Percentiles rank a stretch among this genome's conserved stretches.
These are phyloP conservation scores for Plectosphaerella plurivora DNA, from an alignment of 2,329 filamentous ascomycete genomes.

Conservation along the genomic window DNA sequence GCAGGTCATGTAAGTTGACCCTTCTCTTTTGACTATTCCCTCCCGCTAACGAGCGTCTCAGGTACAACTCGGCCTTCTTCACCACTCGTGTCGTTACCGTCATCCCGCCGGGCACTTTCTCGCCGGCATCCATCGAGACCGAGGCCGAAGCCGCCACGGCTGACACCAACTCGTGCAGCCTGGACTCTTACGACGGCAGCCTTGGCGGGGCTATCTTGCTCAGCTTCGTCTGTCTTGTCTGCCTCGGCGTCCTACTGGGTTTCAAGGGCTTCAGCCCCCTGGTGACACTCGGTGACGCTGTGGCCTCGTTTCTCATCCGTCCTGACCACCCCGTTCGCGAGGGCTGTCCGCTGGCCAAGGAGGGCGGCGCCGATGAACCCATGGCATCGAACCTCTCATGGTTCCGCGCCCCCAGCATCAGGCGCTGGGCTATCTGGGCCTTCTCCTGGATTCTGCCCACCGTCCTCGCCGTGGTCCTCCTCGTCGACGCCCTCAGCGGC, in stretches of 20 bases:
- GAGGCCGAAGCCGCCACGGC: conserved; percentile 11
- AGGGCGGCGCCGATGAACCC: conserved; percentile 30
- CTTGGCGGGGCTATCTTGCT: conserved; percentile 37
- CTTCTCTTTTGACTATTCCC: not conserved
- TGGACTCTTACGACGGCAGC: conserved; percentile 38
- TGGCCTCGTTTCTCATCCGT: conserved; percentile 43
- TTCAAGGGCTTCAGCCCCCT: conserved; percentile 34
- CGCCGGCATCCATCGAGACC: too few species aligned
- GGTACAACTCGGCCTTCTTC: not conserved
- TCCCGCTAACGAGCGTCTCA: not conserved
- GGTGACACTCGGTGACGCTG: conserved; percentile 45
- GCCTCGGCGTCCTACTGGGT: conserved; percentile 22
- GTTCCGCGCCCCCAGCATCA: conserved; percentile 35
- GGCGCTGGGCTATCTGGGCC: conserved; percentile 36
- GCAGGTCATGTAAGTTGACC: conserved; percentile 43
- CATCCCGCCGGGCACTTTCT: too few species aligned
- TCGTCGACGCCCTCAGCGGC: conserved; percentile 27
- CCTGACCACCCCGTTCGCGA: conserved; percentile 39
- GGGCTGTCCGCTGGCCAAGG: conserved; percentile 43
- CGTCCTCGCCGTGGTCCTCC: conserved; percentile 30
- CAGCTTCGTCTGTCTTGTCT: conserved; percentile 30
- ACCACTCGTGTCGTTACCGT: not conserved
- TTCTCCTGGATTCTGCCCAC: conserved; percentile 32
- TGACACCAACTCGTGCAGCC: conserved; percentile 16
- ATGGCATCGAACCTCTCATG: conserved; percentile 32